A percentile compares a stretch with the other conserved stretches of the same genome.
Evolutionary conservation across 169 alveolate genomes (phyloP).

Genomic region (Babesia gibsoni): DNA sequence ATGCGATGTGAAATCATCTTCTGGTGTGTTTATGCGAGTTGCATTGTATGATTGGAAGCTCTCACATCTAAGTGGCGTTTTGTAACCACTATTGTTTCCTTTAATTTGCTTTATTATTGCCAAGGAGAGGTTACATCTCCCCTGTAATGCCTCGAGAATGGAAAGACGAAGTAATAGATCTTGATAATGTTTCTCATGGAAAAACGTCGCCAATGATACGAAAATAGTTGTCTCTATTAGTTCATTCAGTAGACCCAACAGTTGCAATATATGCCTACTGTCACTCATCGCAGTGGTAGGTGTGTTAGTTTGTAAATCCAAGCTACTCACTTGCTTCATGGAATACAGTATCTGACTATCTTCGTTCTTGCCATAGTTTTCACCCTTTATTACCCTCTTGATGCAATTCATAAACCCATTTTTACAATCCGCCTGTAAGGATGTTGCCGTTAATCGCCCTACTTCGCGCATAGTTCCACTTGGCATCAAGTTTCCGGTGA

Average conservation of each 20-base stretch:
- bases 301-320: too few species aligned
- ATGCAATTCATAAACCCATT: too few species aligned
- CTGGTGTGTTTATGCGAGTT: background rate
- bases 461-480: background rate
- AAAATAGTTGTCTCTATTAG: slow-evolving; percentile 27
- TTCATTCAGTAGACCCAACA: slow-evolving; percentile 20
- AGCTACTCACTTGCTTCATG: too few species aligned
- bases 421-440: too few species aligned
- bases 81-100: slow-evolving; percentile 2
- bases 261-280: too few species aligned
- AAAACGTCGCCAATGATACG: slow-evolving; percentile 39
- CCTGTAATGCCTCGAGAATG: slow-evolving; percentile 32
- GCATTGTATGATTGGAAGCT: background rate
- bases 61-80: slow-evolving; percentile 20
- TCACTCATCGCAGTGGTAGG: too few species aligned
- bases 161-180: slow-evolving; percentile 21
- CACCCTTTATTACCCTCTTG: too few species aligned
- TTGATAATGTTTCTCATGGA: slow-evolving; percentile 32
- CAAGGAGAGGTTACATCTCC: slow-evolving; percentile 41
- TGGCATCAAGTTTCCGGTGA: slow-evolving; percentile 10
- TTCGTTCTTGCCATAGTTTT: too few species aligned
- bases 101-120: slow-evolving; percentile 6
- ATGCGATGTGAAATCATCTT: slow-evolving; percentile 4
- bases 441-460: background rate
- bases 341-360: too few species aligned